Evolutionary conservation across 2,329 filamentous ascomycete species (phyloP).

Genomic region (Claviceps spartinae): DNA sequence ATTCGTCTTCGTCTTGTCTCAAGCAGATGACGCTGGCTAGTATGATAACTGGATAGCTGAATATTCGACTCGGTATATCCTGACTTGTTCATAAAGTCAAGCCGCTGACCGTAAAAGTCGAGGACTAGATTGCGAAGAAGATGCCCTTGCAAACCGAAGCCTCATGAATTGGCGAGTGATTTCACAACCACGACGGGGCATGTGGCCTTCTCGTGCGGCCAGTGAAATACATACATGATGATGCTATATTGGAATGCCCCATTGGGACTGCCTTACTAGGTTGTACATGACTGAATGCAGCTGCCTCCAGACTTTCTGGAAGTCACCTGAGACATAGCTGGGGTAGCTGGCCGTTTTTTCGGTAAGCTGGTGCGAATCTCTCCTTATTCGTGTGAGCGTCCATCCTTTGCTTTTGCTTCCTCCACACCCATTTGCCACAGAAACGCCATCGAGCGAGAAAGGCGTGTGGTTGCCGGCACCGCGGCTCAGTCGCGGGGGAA

Average conservation of each 20-base stretch:
- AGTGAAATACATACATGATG: too few species aligned
- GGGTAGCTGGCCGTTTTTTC: not conserved
- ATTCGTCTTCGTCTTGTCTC: too few species aligned
- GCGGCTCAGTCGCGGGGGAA: not conserved
- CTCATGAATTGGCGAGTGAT: not conserved
- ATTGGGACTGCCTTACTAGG: not conserved
- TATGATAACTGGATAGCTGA: too few species aligned
- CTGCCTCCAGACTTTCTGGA: slow-evolving; percentile 7
- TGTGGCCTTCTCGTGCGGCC: not conserved
- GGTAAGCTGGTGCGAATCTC: slow-evolving; percentile 1
- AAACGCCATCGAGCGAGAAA: not conserved
- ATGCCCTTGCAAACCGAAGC: not conserved
- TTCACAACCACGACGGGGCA: not conserved
- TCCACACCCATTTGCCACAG: not conserved
- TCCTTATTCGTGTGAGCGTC: not conserved
- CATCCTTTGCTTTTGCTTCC: not conserved
- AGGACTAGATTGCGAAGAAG: not conserved
- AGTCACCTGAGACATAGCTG: slow-evolving; percentile 6
- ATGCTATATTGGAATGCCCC: not conserved
- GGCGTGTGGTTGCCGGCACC: not conserved
- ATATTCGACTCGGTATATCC: not conserved
- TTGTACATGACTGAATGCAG: not conserved
- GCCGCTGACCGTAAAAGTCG: not conserved
- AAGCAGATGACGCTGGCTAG: too few species aligned
- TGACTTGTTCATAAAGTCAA: not conserved